Evolutionary conservation across 2,329 filamentous ascomycete species (phyloP), one percentile per base, ranked within the genome.

Genomic region (Penicillium concentricum): DNA sequence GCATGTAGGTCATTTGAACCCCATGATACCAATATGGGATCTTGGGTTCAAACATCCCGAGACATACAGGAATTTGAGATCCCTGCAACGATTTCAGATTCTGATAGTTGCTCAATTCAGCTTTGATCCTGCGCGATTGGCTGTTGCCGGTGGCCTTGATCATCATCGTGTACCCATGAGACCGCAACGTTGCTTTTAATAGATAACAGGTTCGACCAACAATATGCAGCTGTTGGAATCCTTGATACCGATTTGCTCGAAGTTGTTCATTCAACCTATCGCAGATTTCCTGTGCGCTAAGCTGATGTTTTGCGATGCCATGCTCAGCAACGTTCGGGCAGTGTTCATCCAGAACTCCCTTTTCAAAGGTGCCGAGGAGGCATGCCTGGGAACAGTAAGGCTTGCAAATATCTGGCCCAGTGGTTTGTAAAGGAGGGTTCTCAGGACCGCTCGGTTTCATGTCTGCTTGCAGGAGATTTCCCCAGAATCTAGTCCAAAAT

Each of bases 321-420:
- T 66, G 58, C 8, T 34, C 39, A 54, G 58, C 30, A 50, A 7
- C 56, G 35, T 81, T 81, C 0, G 75, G 78, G 62, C 63, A 69
- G 39, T 54, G 28, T n/a, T 60, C 44, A 57, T 69, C 65, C 41
- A 70, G 49, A 34, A n/a, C 41, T 2, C 37, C 67, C 48, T 57
- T 56, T 38, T 61, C 58, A 16, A 62, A 46, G 13, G 69, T 59
- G 13, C 64, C 61, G 9, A 44, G 57, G 38, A 67, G 62, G 43
- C 61, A 70, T 34, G 39, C 41, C 35, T 66, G 64, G 6, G 61
- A 67, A 44, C 63, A 70, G 56, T 65, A 68, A 34, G 43, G 46
- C 52, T 42, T 45, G 18, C 15, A 46, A 34, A 46, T 15, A 49
- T 59, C 53, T 18, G 38, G 57, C 22, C 18, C 26, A 5, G 28